phyloP scores from a whole-genome alignment of 768 basidiomycete genomes.

The Crassisporium funariophilum region DNA sequence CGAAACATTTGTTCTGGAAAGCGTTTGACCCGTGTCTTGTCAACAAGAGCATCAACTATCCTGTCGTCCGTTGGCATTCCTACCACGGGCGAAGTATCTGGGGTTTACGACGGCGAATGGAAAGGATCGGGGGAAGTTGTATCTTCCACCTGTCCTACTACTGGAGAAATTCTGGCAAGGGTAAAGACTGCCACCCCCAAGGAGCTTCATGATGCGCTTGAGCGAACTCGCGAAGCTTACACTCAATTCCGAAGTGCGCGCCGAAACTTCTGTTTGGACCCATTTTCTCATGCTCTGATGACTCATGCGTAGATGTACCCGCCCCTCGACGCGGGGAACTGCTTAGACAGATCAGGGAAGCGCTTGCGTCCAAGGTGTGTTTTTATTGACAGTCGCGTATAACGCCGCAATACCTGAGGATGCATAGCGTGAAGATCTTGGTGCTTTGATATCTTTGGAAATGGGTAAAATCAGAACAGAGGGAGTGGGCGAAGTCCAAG shows the following conservation, averaged over 20 bases:
- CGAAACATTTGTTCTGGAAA: constrained; percentile 12
- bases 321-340: constrained; percentile 90
- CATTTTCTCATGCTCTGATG: too few species aligned
- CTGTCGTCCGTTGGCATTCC: constrained; percentile 67
- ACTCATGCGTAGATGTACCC: constrained; percentile 56
- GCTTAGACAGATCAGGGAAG: constrained; percentile 84
- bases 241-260: constrained; percentile 60
- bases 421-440: constrained; percentile 70
- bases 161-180: constrained; percentile 80
- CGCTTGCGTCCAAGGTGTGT: constrained; percentile 72
- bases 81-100: constrained; percentile 56
- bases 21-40: constrained; percentile 50
- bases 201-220: constrained; percentile 72
- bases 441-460: constrained; percentile 82
- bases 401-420: constrained; percentile 2
- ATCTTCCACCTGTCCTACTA: constrained; percentile 79
- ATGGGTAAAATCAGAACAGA: constrained; percentile 93
- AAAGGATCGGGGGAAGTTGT: constrained; percentile 72
- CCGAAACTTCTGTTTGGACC: too few species aligned
- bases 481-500: constrained; percentile 92
- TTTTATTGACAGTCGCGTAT: constrained; percentile 2
- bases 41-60: constrained; percentile 68
- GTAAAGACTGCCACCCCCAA: constrained; percentile 72
- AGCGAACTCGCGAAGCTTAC: constrained; percentile 75
- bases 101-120: constrained; percentile 87